These are phyloP conservation scores for Lipomyces sp. DNA, from an alignment of 805 yeast species.

Conservation along the genomic window DNA sequence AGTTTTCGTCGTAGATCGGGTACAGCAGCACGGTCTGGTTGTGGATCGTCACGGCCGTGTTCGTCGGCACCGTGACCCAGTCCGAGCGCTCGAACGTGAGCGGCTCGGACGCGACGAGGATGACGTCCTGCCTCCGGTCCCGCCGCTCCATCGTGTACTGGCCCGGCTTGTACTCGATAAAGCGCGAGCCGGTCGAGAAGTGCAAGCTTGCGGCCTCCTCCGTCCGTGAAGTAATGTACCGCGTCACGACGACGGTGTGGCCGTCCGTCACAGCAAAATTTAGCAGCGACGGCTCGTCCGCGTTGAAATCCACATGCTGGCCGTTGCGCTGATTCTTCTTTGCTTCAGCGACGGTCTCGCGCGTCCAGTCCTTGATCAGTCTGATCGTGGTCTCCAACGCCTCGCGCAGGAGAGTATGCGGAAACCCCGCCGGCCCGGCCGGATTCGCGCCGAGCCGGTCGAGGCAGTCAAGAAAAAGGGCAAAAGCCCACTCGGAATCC, in stretches of 20 bases:
- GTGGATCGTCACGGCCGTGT: constrained; percentile 75
- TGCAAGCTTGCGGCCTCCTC: constrained; percentile 97
- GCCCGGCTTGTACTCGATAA: constrained; percentile 86
- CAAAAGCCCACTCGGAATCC: constrained; percentile 94
- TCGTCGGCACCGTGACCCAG: constrained; percentile 96
- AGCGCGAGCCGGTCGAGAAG: constrained; percentile 89
- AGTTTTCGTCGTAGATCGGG: constrained; percentile 83
- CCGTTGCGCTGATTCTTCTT: constrained; percentile 40
- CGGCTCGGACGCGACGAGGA: constrained; percentile 97
- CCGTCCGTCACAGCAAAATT: constrained; percentile 97
- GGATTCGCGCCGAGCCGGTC: constrained; percentile 77
- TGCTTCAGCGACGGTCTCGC: constrained; percentile 39
- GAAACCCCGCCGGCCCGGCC: constrained; percentile 43
- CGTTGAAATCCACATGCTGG: constrained; percentile 19
- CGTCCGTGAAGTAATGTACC: constrained; percentile 82
- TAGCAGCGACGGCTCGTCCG: constrained; percentile 72
- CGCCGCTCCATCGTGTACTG: constrained; percentile 91
- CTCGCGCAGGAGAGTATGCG: constrained; percentile 50
- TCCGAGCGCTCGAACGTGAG: constrained; percentile 91
- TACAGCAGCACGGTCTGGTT: constrained; percentile 85
- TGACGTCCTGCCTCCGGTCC: constrained; percentile 87
- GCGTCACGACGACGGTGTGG: constrained; percentile 72
- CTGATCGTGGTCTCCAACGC: constrained; percentile 75
- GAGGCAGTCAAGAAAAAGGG: constrained; percentile 74
- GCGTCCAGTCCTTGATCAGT: constrained; percentile 73